Conservation (phyloP, 2,329 filamentous ascomycete species). For the Lecanicillium sp. region DNA sequence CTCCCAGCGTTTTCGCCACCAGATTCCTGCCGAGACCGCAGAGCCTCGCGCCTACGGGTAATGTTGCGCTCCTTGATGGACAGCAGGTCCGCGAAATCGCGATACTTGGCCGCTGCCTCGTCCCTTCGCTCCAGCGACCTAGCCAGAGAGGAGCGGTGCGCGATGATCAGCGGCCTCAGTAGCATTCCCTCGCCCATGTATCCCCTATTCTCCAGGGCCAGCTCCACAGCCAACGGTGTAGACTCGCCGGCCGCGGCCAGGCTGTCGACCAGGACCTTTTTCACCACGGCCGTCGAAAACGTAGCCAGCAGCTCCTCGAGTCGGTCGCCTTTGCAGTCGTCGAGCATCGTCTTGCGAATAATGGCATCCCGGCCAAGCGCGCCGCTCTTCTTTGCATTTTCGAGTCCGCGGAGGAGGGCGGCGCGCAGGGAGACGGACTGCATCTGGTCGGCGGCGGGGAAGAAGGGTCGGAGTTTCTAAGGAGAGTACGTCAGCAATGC, state of each 20-base stretch:
- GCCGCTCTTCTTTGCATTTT: constrained; percentile 82
- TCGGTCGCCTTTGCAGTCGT: constrained; percentile 89
- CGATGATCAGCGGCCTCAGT: constrained; percentile 61
- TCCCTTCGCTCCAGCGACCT: constrained; percentile 52
- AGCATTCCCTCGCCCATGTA: constrained; percentile 45
- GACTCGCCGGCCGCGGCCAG: constrained; percentile 28
- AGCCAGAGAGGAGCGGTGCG: constrained; percentile 62
- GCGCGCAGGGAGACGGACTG: constrained; percentile 87
- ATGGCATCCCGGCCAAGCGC: constrained; percentile 71
- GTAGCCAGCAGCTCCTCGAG: constrained; percentile 78
- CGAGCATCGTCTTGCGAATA: constrained; percentile 88
- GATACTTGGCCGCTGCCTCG: constrained; percentile 49
- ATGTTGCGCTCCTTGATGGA: constrained; percentile 54
- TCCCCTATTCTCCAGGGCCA: constrained; percentile 53
- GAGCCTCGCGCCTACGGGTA: constrained; percentile 41
- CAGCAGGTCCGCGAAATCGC: constrained; percentile 58
- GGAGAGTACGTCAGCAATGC: constrained; percentile 1
- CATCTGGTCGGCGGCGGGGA: constrained; percentile 80
- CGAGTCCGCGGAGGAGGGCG: constrained; percentile 72
- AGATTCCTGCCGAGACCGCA: constrained; percentile 22
- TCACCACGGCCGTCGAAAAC: constrained; percentile 78
- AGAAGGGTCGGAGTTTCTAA: constrained; percentile 86
- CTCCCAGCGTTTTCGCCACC: constrained; percentile 17
- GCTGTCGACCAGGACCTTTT: constrained; percentile 50
- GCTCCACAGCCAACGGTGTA: constrained; percentile 40